Evolutionary conservation across 768 basidiomycete species (phyloP), one percentile per base, ranked within the genome.

Genomic region (Tricholoma sp.): DNA sequence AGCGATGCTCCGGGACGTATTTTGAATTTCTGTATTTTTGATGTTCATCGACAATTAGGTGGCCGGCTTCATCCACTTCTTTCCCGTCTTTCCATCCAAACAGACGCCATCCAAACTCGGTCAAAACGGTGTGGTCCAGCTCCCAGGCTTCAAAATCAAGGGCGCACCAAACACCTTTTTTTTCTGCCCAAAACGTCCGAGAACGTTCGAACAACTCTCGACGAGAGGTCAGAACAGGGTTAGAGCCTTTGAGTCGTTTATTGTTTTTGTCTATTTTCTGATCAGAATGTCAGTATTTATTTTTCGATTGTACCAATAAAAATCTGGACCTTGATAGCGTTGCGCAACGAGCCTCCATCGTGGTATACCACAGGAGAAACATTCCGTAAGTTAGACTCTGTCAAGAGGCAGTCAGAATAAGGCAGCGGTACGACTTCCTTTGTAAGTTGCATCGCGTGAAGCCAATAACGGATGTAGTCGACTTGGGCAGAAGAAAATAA

Each of bases 121-220:
- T 91, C 60, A 93, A 75, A 19, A 85, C 59, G 0, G 73, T 80
- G 64, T 91, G 88, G 43, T 91, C 88, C 41, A 70, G 69, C 66
- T 94, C 92, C 90, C 90, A 94, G 16, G 80, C 82, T 70, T 94
- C 92, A 60, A 94, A 86, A 67, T 94, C 92, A 52, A 93, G 70
- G 14, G 90, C 83, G 65, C 81, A 81, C 88, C 89, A 93, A 4
- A 81, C 79, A 41, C 89, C 91, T 22, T 68, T 76, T 66, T 84
- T 83, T 57, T 78, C 78, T 0, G 72, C 70, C 84, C 86, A 92
- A 53, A 83, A 74, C 3, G 76, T 67, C 16, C 90, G 84, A 22
- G 84, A 79, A 5, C 79, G 80, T 66, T 92, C 89, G 66, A 93
- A 93, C 12, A 75, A 65, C 53, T 81, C 72, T 8, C 89, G 83